These are phyloP conservation scores for Leccinum pallidistipes DNA, from an alignment of 1,284 basidiomycete genomes.

Conservation along the genomic window DNA sequence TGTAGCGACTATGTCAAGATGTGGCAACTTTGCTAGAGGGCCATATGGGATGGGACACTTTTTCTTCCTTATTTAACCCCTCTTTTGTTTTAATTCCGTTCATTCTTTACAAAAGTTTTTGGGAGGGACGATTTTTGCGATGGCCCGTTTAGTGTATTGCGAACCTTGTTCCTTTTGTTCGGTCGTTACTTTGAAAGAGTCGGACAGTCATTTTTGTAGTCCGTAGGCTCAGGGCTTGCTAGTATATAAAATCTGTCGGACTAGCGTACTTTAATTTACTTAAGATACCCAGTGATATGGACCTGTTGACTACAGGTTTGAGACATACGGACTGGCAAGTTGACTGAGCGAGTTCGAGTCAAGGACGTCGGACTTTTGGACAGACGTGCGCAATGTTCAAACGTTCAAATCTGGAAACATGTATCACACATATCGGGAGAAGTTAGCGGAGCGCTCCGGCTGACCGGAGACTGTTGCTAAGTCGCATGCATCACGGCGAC, in stretches of 20 bases:
- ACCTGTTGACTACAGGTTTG: no score
- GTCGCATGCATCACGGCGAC: neutral
- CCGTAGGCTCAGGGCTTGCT: neutral
- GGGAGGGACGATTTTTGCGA: neutral
- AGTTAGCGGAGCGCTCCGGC: neutral
- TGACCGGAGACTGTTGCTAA: neutral
- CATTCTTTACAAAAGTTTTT: neutral
- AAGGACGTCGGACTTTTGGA: neutral
- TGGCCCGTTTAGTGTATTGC: neutral
- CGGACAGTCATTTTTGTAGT: neutral
- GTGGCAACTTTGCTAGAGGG: slow-evolving; percentile 47
- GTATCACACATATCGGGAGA: neutral
- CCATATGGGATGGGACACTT: neutral
- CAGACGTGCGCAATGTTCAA: neutral
- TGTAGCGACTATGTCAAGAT: slow-evolving; percentile 61
- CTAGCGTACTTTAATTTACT: neutral
- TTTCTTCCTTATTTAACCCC: neutral
- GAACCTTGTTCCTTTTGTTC: neutral
- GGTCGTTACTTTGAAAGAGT: neutral
- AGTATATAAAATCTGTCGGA: neutral
- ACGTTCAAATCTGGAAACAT: neutral
- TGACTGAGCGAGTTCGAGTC: no score
- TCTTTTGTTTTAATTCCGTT: neutral
- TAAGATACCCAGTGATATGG: neutral
- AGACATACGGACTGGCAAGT: no score